Conservation (phyloP, 2,329 filamentous ascomycete genomes). For the Tolypocladium sp. region DNA sequence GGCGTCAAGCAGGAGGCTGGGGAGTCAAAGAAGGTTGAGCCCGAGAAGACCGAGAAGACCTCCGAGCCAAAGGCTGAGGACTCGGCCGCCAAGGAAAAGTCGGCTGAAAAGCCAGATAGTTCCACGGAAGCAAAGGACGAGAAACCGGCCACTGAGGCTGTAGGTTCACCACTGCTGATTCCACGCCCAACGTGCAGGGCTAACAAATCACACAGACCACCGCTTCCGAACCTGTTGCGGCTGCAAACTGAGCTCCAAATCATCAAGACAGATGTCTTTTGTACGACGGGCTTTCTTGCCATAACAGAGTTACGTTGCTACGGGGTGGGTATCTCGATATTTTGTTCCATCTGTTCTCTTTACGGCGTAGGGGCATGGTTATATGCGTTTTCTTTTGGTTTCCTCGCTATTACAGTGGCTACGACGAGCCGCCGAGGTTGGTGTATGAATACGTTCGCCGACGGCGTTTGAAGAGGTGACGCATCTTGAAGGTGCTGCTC, state of each 20-base stretch:
- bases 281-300: neutral
- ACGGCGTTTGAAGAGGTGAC: neutral
- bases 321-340: neutral
- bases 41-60: neutral
- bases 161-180: neutral
- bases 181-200: neutral
- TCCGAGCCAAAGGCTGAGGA: slow-evolving; percentile 9
- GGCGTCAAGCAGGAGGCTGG: slow-evolving; percentile 30
- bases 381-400: slow-evolving; percentile 10
- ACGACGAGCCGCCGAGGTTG: slow-evolving; percentile 10
- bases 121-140: neutral
- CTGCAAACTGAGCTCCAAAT: neutral
- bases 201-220: neutral
- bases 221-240: neutral
- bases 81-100: slow-evolving; percentile 10
- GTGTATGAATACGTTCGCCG: slow-evolving; percentile 18
- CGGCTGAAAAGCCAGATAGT: slow-evolving; percentile 10
- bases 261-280: neutral
- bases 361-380: slow-evolving; percentile 14
- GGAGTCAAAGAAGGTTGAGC: slow-evolving; percentile 23
- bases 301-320: neutral
- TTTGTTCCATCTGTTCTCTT: slow-evolving; percentile 8
- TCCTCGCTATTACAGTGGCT: slow-evolving; percentile 13
- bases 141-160: neutral
- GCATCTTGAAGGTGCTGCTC: neutral